These are phyloP conservation scores for Cercospora sp. DNA, from an alignment of 2,329 filamentous ascomycete genomes.

Conservation along the genomic window DNA sequence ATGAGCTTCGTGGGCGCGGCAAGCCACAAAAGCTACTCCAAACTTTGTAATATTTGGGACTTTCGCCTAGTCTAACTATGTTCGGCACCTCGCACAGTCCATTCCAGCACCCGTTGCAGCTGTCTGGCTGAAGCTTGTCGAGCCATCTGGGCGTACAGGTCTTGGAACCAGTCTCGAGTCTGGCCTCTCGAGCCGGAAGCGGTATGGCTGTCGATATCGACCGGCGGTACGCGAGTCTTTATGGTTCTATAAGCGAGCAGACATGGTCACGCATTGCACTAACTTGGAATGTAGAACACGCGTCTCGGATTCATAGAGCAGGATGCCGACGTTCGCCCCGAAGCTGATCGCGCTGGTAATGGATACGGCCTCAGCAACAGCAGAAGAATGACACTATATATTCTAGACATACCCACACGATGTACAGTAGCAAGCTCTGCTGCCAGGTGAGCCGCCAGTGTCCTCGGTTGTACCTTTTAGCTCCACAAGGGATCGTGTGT, in stretches of 20 bases:
- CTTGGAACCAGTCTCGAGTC: not conserved
- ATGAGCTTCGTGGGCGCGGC: not conserved
- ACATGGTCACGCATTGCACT: not conserved
- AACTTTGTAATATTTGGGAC: constrained; percentile 1
- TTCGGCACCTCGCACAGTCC: not conserved
- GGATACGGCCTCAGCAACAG: not conserved
- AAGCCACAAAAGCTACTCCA: not conserved
- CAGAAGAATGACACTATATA: not conserved
- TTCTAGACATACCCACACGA: not conserved
- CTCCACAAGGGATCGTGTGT: not conserved
- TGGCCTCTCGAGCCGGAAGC: not conserved
- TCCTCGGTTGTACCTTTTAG: not conserved
- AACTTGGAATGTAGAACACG: not conserved
- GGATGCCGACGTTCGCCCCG: not conserved
- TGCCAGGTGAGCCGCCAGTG: not conserved
- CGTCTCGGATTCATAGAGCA: not conserved
- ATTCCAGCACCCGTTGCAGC: not conserved
- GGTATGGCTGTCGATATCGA: not conserved
- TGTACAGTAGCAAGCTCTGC: not conserved
- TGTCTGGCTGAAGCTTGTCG: not conserved
- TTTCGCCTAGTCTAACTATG: not conserved
- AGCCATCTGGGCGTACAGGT: not conserved
- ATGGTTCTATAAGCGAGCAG: not conserved
- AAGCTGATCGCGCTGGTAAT: not conserved
- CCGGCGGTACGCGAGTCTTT: not conserved